A percentile compares a stretch with the other conserved stretches of the same genome.
Conservation (phyloP, 2,329 filamentous ascomycete species). For the Cyclaneusma minus region DNA sequence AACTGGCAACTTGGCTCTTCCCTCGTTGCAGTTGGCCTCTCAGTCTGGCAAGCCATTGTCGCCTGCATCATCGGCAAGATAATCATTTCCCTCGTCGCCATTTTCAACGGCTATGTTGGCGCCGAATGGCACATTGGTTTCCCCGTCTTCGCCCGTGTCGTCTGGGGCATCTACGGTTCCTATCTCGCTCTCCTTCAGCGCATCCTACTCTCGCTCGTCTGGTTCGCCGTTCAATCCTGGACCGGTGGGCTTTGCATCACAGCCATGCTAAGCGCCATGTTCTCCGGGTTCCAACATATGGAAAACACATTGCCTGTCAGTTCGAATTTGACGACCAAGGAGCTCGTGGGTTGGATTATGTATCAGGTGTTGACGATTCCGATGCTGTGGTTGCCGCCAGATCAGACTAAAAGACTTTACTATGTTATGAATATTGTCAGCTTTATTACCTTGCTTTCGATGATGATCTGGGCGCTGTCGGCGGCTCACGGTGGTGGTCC, state of each 20-base stretch:
- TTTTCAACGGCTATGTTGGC: slow-evolving; percentile 21
- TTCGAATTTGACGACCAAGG: slow-evolving; percentile 19
- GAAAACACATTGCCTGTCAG: slow-evolving; percentile 19
- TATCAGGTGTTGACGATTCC: slow-evolving; percentile 22
- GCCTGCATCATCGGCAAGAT: slow-evolving; percentile 24
- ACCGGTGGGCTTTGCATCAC: slow-evolving; percentile 21
- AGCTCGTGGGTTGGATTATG: slow-evolving; percentile 21
- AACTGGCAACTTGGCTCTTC: slow-evolving; percentile 23
- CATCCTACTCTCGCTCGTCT: slow-evolving; percentile 24
- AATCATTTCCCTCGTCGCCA: slow-evolving; percentile 19
- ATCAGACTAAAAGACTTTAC: slow-evolving; percentile 21
- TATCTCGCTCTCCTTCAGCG: slow-evolving; percentile 24
- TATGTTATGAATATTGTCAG: slow-evolving; percentile 16
- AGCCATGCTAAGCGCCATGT: slow-evolving; percentile 18
- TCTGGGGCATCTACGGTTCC: slow-evolving; percentile 26
- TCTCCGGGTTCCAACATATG: slow-evolving; percentile 20
- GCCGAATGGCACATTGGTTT: slow-evolving; percentile 28
- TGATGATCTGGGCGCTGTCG: slow-evolving; percentile 22
- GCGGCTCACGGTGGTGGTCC: slow-evolving; percentile 18
- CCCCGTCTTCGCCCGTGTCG: slow-evolving; percentile 22
- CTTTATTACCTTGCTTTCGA: slow-evolving; percentile 16
- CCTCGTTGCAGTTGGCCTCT: slow-evolving; percentile 21
- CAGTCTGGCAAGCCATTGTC: slow-evolving; percentile 25
- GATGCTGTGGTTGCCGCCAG: slow-evolving; percentile 26
- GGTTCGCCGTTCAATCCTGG: slow-evolving; percentile 23